Base-by-base conservation (phyloP, 805 yeast species). In the Kluyveromyces nonfermentans region DNA sequence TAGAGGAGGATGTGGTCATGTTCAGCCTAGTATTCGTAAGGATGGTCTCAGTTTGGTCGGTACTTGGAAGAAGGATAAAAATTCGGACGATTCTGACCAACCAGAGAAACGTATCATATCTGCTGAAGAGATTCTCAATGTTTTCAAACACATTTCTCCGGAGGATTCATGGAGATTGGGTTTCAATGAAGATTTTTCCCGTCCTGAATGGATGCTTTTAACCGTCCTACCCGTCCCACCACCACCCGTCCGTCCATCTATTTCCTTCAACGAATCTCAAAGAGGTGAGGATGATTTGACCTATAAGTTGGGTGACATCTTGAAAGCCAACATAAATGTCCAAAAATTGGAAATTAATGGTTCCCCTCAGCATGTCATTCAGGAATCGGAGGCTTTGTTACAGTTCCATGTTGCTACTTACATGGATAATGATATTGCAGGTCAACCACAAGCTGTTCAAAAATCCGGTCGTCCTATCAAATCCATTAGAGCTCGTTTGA, bases 151-250 rank as follows among this genome's bases (percentile, higher is more conserved):
- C 63, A 93, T 93, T 43, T 78, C 86, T 33, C 72, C 84, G 15
- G 84, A 83, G 57, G 99, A 93, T 62, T 80, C 95, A 49, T 71
- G 65, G 37, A 79, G 77, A 53, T 63, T 93, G 48, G 99, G 99
- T 5, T 82, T 93, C 67, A 86, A 85, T 60, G 94, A 88, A 62
- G 97, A 93, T 61, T 93, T 86, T 58, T 93, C 99, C 1, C 82
- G 98, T 56, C 99, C 99, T 2, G 99, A 93, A 68, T 93, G 98
- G 99, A 78, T 93, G 80, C 74, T 93, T 48, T 77, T 93, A 53
- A 88, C 97, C 1, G 97, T 93, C n/a, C 72, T 93, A 57, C 98
- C 99, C 1, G 98, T 93, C 16, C 99, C 99, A 36, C 99, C 99
- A 41, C 99, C 99, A 49, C 97, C 97, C 31, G 99, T 93, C 30